A percentile compares a stretch with the other conserved stretches of the same genome.
Evolutionary conservation across 352 stramenopile species (phyloP).

Genomic region (Phytopythium delawarense): DNA sequence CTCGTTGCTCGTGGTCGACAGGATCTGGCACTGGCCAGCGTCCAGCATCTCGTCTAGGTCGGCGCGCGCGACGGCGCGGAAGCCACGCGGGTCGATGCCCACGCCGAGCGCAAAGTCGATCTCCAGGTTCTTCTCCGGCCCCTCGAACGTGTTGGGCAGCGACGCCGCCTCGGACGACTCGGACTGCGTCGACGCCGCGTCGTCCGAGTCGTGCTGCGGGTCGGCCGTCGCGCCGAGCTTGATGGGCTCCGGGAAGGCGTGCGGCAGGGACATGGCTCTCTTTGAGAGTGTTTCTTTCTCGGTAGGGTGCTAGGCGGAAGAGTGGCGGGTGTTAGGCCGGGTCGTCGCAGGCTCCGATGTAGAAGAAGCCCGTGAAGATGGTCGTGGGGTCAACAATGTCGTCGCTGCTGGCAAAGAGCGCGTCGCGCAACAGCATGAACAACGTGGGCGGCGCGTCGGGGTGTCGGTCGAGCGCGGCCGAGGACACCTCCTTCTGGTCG

Average conservation of each 20-base stretch:
- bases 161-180: slow-evolving; percentile 48
- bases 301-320: not conserved
- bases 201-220: slow-evolving; percentile 37
- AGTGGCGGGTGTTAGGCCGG: slow-evolving; percentile 65
- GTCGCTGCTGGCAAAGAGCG: slow-evolving; percentile 67
- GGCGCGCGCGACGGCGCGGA: slow-evolving; percentile 85
- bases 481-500: slow-evolving; percentile 2
- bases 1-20: slow-evolving; percentile 95
- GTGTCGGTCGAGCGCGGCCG: slow-evolving; percentile 4
- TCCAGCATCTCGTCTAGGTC: slow-evolving; percentile 95
- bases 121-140: slow-evolving; percentile 97
- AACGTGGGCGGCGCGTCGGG: slow-evolving; percentile 18
- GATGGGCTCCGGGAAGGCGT: slow-evolving; percentile 67
- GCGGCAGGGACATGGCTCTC: slow-evolving; percentile 25
- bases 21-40: slow-evolving; percentile 95
- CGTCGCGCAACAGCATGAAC: slow-evolving; percentile 82
- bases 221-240: slow-evolving; percentile 39
- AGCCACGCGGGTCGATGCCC: slow-evolving; percentile 61
- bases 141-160: slow-evolving; percentile 93
- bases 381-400: slow-evolving; percentile 86
- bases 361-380: slow-evolving; percentile 90
- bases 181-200: slow-evolving; percentile 73
- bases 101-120: slow-evolving; percentile 89
- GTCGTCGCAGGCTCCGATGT: slow-evolving; percentile 88
- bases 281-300: not conserved